phyloP scores from a whole-genome alignment of 441 rosid genomes.

The Capsella rubella region DNA sequence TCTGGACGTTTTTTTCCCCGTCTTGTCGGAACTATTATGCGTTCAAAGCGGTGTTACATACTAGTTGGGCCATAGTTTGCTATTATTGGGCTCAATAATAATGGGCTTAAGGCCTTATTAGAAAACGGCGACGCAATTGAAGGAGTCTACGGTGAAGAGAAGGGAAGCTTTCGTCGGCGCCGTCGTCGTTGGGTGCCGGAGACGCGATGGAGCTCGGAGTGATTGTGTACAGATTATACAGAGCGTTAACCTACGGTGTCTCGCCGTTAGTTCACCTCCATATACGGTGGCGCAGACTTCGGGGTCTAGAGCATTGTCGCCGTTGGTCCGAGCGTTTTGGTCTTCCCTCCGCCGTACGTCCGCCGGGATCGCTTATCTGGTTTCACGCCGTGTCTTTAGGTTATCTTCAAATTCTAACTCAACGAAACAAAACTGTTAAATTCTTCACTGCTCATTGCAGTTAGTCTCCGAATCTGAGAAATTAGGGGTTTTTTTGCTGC shows the following conservation, averaged over 20 bases:
- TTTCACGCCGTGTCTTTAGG: constrained; percentile 97
- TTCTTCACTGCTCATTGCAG: neutral
- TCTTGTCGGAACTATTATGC: neutral
- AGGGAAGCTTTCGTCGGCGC: constrained; percentile 36
- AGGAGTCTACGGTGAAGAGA: constrained; percentile 14
- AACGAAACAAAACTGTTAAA: neutral
- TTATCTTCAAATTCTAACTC: neutral
- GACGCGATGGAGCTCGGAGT: constrained; percentile 47
- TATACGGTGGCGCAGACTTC: constrained; percentile 72
- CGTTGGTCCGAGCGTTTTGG: constrained; percentile 94
- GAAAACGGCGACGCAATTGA: neutral
- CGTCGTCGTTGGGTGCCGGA: constrained; percentile 41
- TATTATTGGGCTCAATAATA: neutral
- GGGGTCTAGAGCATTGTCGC: constrained; percentile 69
- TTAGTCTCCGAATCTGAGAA: constrained; percentile 3
- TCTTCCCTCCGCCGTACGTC: constrained; percentile 67
- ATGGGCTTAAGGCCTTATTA: constrained; percentile 28
- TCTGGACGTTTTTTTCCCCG: neutral
- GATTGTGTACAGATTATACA: constrained; percentile 66
- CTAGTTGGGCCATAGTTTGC: constrained; percentile 8
- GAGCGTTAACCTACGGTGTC: constrained; percentile 61
- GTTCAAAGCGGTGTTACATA: neutral
- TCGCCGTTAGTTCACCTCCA: constrained; percentile 78
- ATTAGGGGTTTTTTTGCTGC: neutral
- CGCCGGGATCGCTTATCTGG: constrained; percentile 83